Conservation (phyloP, 2,329 filamentous ascomycete species). For the Ceratocystis lukuohia region DNA sequence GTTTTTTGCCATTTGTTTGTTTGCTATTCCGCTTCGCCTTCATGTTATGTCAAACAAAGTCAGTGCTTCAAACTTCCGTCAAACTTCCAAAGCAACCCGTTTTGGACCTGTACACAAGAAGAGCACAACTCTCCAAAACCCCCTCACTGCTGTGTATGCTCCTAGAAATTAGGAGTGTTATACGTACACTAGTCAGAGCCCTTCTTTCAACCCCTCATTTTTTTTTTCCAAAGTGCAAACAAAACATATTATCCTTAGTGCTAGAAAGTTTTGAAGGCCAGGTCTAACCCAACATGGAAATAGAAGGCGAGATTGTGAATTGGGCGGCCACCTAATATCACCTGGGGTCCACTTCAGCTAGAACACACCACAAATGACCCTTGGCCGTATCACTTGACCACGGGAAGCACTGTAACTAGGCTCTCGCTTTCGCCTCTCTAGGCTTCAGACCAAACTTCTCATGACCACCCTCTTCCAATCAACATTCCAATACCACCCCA, state of each 20-base stretch:
- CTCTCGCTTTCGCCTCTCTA: background rate
- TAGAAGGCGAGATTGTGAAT: background rate
- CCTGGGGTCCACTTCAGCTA: background rate
- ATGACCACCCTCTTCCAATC: background rate
- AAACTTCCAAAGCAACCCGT: background rate
- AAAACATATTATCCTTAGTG: background rate
- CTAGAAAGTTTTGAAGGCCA: background rate
- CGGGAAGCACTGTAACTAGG: background rate
- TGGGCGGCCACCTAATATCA: background rate
- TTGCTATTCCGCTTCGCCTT: background rate
- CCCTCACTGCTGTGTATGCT: no score
- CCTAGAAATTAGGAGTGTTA: no score
- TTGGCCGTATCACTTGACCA: constrained; percentile 13
- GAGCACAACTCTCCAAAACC: no score
- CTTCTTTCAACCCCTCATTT: no score
- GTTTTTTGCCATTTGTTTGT: background rate
- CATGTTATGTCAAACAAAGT: background rate
- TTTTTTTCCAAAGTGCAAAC: background rate
- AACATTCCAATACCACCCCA: background rate
- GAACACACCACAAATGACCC: background rate
- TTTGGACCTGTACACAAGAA: no score
- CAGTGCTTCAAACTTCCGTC: background rate
- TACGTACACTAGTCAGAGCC: no score
- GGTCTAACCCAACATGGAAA: background rate
- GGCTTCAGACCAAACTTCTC: background rate